A percentile compares a stretch with the other conserved stretches of the same genome.
These are phyloP conservation scores for Forsythia suspensa DNA, from an alignment of 257 asterid genomes.

Conservation along the genomic window DNA sequence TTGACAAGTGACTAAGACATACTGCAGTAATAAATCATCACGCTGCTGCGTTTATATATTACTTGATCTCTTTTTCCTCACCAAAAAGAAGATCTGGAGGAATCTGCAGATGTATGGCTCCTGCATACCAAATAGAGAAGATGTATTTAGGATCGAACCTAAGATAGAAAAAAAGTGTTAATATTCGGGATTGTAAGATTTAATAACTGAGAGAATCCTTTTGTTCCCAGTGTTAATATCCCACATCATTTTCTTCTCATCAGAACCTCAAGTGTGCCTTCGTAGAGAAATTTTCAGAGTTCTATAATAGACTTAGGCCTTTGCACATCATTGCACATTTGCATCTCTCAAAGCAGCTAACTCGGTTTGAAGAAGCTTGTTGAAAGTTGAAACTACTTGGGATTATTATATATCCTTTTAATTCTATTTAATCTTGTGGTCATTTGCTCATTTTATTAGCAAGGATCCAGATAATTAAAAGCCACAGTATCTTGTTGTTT, in stretches of 20 bases:
- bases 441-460: neutral
- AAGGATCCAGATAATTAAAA: neutral
- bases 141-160: neutral
- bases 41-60: neutral
- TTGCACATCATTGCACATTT: neutral
- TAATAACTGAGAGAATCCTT: no score
- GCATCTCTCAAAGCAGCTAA: neutral
- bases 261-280: neutral
- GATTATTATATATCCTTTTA: neutral
- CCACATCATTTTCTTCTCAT: neutral
- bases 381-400: neutral
- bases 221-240: neutral
- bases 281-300: neutral
- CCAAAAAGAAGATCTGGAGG: slow-evolving; percentile 8
- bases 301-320: neutral
- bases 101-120: slow-evolving; percentile 15
- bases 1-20: neutral
- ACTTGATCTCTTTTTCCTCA: slow-evolving; percentile 16
- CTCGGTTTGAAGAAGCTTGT: neutral
- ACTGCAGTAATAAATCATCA: neutral
- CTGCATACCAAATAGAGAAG: slow-evolving; percentile 16
- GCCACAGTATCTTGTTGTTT: neutral
- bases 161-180: neutral
- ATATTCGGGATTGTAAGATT: no score
- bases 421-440: neutral